Evolutionary conservation across 345 rosid genomes (phyloP), one percentile per base, ranked within the genome.

Genomic region (Populus nigra): DNA sequence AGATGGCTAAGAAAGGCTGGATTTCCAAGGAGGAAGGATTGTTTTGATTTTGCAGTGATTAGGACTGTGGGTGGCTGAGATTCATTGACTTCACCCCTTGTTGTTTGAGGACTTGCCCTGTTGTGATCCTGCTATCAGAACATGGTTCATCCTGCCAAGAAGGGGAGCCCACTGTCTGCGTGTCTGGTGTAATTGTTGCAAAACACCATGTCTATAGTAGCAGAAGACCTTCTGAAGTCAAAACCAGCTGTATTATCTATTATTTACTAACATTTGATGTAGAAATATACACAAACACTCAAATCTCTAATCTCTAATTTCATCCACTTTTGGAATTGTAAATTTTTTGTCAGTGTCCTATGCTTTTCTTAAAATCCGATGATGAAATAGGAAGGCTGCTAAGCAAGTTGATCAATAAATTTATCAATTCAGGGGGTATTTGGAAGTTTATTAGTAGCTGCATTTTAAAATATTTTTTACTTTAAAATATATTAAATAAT

Each of bases 201-300:
- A 29, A 33, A 47, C 62, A 33, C 23, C 3, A 38, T 38, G 39
- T 61, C 69, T 5, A 3, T 10, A 2, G 29, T 57, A 62, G 36
- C 65, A 62, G 69, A 23, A n/a, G 29, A 8, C 62, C 20, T 38
- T 45, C 65, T 59, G 29, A 63, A 63, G 31, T 17, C 15, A 20
- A 8, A 47, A 75, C 15, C 31, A 45, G 47, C 16, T 66, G 70
- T 47, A 45, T 35, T 75, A 27, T 65, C 39, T 75, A 74, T 74
- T 74, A 62, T 65, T 65, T 65, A 29, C 27, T 22, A 41, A 10
- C 27, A 8, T 22, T 57, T 22, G 63, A 9, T 57, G 27, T n/a
- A 53, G 59, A 53, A 7, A 18, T 18, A 9, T 57, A 9, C 27
- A 9, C 15, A n/a, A 8, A 57, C 8, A n/a, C 23, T 57, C 15